Evolutionary conservation across 768 basidiomycete genomes (phyloP), one percentile per base, ranked within the genome.

Genomic region (Suillus subaureus): DNA sequence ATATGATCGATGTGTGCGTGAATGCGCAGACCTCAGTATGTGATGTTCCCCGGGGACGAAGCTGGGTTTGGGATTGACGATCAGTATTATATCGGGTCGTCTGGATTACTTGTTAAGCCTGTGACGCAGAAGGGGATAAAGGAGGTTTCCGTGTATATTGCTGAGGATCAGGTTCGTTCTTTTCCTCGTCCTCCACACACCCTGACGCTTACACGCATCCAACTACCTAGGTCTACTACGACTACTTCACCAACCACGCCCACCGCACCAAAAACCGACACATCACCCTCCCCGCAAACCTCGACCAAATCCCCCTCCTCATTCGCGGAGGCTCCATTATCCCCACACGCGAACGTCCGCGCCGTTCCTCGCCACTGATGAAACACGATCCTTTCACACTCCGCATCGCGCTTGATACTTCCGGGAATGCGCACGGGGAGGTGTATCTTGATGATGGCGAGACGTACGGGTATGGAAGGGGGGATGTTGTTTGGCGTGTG

Each of bases 401-500:
- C 47, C 23, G 13, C 6, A 6, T 97, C 28, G 93, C 95, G 0
- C 81, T 97, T 23, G 85, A 85, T 78, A 85, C 87, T 56, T 72
- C 80, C 1, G 77, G 79, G 33, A 72, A 68, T 37, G 96, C 96
- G 0, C 74, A 73, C 2, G 97, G 97, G 43, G 93, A 96, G 72
- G 83, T 99, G 43, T 99, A 99, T 78, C 85, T 97, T 64, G 97
- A 99, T 74, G 97, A 99, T 70, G 97, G 97, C 16, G 90, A 90
- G 61, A 86, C 90, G 47, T 47, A 88, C 77, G 79, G 83, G 6
- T 89, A 96, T 77, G 79, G 85, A 65, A 73, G 84, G 7, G 97
- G 97, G 37, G 93, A 94, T 65, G 87, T 93, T 74, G 82, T 97
- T 66, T 96, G 93, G 93, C 88, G 94, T 63, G 80, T 83, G 66